These are phyloP conservation scores for Pseudozyma pruni DNA, from an alignment of 1,284 basidiomycete genomes.

Conservation along the genomic window DNA sequence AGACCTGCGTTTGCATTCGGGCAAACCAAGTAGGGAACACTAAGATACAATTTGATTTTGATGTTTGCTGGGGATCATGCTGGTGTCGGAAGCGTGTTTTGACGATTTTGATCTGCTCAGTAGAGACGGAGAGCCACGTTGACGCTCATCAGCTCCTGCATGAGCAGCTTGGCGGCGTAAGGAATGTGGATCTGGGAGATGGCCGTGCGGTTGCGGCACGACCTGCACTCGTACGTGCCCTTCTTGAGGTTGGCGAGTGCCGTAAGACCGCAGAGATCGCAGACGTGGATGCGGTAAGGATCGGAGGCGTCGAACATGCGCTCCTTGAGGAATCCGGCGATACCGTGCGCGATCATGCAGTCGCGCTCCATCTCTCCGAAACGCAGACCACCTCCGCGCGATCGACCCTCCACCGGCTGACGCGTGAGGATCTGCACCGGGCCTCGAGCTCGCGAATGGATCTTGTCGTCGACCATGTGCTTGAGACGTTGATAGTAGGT, in stretches of 20 bases:
- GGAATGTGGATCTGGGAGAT: conserved; percentile 69
- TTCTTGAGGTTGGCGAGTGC: conserved; percentile 66
- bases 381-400: conserved; percentile 96
- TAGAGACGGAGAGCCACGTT: conserved; percentile 65
- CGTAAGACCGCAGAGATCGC: conserved; percentile 64
- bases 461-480: conserved; percentile 99
- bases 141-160: conserved; percentile 76
- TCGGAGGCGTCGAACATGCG: conserved; percentile 67
- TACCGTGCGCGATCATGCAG: conserved; percentile 99
- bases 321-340: conserved; percentile 85
- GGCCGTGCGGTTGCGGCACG: conserved; percentile 64
- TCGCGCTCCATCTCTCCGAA: conserved; percentile 99
- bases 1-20: not conserved
- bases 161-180: conserved; percentile 78
- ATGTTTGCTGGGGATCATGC: not conserved
- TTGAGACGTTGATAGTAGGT: conserved; percentile 99
- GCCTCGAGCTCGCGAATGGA: conserved; percentile 95
- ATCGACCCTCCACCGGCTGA: conserved; percentile 99
- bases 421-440: conserved; percentile 97
- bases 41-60: conserved; percentile 16
- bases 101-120: conserved; percentile 21
- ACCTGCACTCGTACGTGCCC: conserved; percentile 64
- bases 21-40: too few relatives aligned
- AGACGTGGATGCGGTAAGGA: conserved; percentile 66
- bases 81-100: too few relatives aligned